These are phyloP conservation scores for Diplocarpon rosae DNA, from an alignment of 2,329 filamentous ascomycete species.

Conservation along the genomic window DNA sequence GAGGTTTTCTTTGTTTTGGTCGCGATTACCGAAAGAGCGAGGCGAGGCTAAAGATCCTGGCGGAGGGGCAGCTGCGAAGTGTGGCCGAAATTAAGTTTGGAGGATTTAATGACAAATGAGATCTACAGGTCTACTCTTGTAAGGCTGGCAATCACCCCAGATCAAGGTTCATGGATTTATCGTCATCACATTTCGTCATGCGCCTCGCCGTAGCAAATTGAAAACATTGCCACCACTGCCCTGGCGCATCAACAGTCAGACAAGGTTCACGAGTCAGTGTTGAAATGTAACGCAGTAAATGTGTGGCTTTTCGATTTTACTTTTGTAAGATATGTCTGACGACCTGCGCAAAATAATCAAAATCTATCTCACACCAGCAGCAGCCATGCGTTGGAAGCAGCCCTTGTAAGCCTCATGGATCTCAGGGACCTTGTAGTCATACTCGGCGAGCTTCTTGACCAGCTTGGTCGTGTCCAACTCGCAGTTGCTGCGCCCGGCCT, in stretches of 20 bases:
- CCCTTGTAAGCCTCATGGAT: constrained; percentile 48
- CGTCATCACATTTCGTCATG: constrained; percentile 3
- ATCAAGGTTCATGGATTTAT: background rate
- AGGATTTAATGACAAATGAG: background rate
- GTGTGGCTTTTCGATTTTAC: constrained; percentile 6
- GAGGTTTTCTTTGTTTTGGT: constrained; percentile 6
- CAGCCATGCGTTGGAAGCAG: constrained; percentile 55
- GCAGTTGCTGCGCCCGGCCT: constrained; percentile 57
- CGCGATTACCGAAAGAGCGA: constrained; percentile 13
- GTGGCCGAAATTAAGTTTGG: too few species aligned
- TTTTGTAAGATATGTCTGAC: constrained; percentile 4
- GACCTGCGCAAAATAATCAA: constrained; percentile 9
- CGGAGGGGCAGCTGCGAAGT: constrained; percentile 3
- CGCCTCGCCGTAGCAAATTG: background rate
- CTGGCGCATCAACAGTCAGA: background rate
- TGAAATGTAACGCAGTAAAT: background rate
- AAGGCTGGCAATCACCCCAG: background rate
- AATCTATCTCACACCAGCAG: constrained; percentile 38
- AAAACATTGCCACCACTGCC: background rate
- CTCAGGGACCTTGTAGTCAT: constrained; percentile 46
- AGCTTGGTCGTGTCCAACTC: constrained; percentile 52
- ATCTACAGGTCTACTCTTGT: background rate
- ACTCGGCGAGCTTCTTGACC: constrained; percentile 46
- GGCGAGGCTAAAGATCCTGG: constrained; percentile 6
- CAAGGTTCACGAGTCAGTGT: background rate